Percentiles rank a stretch among this genome's conserved stretches.
Evolutionary conservation across 495 filamentous ascomycete genomes (phyloP).

Genomic region (Aspergillus hancockii): DNA sequence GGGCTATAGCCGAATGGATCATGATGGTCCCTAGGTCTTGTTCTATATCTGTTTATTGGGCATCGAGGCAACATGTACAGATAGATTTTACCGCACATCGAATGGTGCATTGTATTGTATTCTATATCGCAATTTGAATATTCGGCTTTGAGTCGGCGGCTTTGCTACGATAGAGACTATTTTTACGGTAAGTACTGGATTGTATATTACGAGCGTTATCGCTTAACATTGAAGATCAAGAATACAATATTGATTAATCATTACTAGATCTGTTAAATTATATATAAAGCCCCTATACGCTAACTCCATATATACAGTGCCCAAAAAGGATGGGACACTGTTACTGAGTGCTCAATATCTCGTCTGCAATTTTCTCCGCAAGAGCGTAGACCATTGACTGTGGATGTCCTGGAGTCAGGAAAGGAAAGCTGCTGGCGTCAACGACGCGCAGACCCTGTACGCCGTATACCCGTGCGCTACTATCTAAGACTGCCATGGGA

Average conservation of each 20-base stretch:
- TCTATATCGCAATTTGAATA: constrained; percentile 27
- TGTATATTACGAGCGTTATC: background rate
- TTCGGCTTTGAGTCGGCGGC: constrained; percentile 4
- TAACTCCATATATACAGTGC: background rate
- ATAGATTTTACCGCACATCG: constrained; percentile 37
- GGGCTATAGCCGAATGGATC: background rate
- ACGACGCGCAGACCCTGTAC: constrained; percentile 53
- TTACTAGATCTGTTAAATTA: background rate
- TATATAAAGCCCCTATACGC: background rate
- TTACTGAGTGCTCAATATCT: constrained; percentile 29
- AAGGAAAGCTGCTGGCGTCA: constrained; percentile 51
- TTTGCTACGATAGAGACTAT: background rate
- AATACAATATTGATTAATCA: background rate
- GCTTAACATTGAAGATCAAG: background rate
- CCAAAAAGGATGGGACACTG: background rate
- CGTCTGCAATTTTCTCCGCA: constrained; percentile 60
- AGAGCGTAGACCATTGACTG: constrained; percentile 47
- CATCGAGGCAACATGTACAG: constrained; percentile 31
- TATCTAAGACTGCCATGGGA: constrained; percentile 52
- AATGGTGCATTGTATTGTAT: constrained; percentile 39
- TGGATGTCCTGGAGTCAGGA: constrained; percentile 56
- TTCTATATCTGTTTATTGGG: constrained; percentile 11
- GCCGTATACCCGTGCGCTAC: constrained; percentile 45
- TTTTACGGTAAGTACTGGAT: background rate
- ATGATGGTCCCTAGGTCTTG: constrained; percentile 1